Evolutionary conservation across 1,284 basidiomycete species (phyloP).

Genomic region (Ceratobasidium sp.): DNA sequence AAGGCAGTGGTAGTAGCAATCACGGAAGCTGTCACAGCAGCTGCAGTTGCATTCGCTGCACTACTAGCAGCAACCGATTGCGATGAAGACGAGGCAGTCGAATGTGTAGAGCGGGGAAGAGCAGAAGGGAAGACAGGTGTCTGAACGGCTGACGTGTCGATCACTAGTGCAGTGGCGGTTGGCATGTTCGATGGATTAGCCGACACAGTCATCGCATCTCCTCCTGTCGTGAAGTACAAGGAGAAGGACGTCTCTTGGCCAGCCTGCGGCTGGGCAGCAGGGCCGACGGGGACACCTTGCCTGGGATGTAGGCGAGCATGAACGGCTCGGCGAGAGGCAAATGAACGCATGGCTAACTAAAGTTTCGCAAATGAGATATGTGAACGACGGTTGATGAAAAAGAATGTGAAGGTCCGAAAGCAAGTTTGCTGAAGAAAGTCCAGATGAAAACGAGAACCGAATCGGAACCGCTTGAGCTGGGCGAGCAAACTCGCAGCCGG

Average conservation of each 20-base stretch:
- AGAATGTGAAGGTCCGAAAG: conserved; percentile 29
- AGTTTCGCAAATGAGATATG: not conserved
- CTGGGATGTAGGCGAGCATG: conserved; percentile 25
- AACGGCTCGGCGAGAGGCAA: not conserved
- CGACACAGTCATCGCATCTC: not conserved
- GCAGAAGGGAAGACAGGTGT: conserved; percentile 6
- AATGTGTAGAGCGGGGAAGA: not conserved
- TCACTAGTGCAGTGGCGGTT: conserved; percentile 25
- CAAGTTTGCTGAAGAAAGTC: not conserved
- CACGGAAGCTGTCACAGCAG: not conserved
- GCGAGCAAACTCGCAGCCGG: conserved; percentile 7
- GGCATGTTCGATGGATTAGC: not conserved
- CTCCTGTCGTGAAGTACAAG: conserved; percentile 1
- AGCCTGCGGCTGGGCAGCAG: conserved; percentile 10
- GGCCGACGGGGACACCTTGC: conserved; percentile 6
- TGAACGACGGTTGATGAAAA: conserved; percentile 17
- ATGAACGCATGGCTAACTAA: conserved; percentile 14
- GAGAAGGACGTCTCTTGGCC: not conserved
- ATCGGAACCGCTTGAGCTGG: conserved; percentile 11
- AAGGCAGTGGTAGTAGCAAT: not conserved
- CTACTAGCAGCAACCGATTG: not conserved
- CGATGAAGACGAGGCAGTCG: not conserved
- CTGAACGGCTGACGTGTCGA: conserved; percentile 21
- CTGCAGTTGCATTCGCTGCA: not conserved
- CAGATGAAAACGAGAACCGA: conserved; percentile 16